Evolutionary conservation across 371 early-diverging fungal species (phyloP).

Genomic region (Capillidium rhysosporum): DNA sequence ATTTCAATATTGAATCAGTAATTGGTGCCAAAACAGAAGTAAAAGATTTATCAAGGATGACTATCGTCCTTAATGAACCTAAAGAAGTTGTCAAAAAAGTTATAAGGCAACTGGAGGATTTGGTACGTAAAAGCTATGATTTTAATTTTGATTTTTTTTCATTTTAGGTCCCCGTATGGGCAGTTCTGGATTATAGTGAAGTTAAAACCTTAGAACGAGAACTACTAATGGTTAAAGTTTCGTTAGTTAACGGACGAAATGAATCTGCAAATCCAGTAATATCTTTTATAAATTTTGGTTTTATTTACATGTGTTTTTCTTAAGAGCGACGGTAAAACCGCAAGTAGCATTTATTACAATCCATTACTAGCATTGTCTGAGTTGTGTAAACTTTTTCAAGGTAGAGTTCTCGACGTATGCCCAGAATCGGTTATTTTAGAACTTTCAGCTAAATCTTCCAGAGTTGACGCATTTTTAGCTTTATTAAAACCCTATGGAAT

Average conservation of each 20-base stretch:
- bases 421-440: slow-evolving; percentile 62
- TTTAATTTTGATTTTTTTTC: background rate
- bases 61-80: slow-evolving; percentile 77
- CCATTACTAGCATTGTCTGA: slow-evolving; percentile 28
- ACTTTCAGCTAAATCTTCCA: slow-evolving; percentile 62
- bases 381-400: slow-evolving; percentile 65
- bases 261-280: background rate
- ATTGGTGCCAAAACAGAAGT: slow-evolving; percentile 91
- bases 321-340: background rate
- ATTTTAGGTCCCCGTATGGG: slow-evolving; percentile 82
- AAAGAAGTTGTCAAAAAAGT: slow-evolving; percentile 78
- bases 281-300: background rate
- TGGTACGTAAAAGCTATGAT: slow-evolving; percentile 21
- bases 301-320: background rate
- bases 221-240: slow-evolving; percentile 77
- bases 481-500: slow-evolving; percentile 82
- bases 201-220: slow-evolving; percentile 76
- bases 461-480: slow-evolving; percentile 76
- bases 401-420: slow-evolving; percentile 70
- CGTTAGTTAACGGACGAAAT: slow-evolving; percentile 33
- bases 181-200: slow-evolving; percentile 83
- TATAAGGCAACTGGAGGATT: slow-evolving; percentile 78
- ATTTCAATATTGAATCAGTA: slow-evolving; percentile 91
- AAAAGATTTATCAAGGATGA: slow-evolving; percentile 82
- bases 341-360: background rate